phyloP scores from a whole-genome alignment of 2,329 filamentous ascomycete species.

The Clonostachys solani region DNA sequence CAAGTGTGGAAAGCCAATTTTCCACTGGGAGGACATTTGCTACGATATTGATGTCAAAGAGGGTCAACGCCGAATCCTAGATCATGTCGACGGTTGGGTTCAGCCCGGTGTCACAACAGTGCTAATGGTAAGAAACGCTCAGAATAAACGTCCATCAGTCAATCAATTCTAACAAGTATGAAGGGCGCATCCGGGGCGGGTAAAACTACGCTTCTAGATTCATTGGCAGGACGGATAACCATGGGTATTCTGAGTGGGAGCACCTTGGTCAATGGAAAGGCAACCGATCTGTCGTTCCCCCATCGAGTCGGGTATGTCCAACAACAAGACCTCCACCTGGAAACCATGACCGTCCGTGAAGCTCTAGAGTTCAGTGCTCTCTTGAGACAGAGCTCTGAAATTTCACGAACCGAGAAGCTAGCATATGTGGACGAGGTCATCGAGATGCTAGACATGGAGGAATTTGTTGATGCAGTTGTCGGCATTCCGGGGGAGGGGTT shows the following conservation, averaged over 20 bases:
- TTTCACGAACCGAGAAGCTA: conserved; percentile 72
- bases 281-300: conserved; percentile 63
- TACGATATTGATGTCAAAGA: conserved; percentile 68
- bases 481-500: conserved; percentile 28
- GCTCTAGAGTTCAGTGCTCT: conserved; percentile 82
- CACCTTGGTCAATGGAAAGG: conserved; percentile 62
- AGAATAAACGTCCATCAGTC: conserved; percentile 29
- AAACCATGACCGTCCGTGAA: conserved; percentile 57
- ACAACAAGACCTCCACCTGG: conserved; percentile 47
- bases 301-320: conserved; percentile 66
- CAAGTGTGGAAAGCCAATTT: conserved; percentile 35
- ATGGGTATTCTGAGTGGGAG: conserved; percentile 65
- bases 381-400: conserved; percentile 74
- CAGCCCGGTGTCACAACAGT: conserved; percentile 83
- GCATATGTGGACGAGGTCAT: conserved; percentile 52
- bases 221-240: conserved; percentile 61
- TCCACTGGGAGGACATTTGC: conserved; percentile 67
- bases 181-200: conserved; percentile 26
- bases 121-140: conserved; percentile 68
- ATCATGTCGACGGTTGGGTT: conserved; percentile 78
- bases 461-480: conserved; percentile 48
- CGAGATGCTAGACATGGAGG: conserved; percentile 45
- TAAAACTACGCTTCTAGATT: conserved; percentile 60
- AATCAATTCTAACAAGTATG: conserved; percentile 30
- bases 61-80: conserved; percentile 58